Evolutionary conservation across 805 yeast species (phyloP).

Genomic region (Brettanomyces nanus): DNA sequence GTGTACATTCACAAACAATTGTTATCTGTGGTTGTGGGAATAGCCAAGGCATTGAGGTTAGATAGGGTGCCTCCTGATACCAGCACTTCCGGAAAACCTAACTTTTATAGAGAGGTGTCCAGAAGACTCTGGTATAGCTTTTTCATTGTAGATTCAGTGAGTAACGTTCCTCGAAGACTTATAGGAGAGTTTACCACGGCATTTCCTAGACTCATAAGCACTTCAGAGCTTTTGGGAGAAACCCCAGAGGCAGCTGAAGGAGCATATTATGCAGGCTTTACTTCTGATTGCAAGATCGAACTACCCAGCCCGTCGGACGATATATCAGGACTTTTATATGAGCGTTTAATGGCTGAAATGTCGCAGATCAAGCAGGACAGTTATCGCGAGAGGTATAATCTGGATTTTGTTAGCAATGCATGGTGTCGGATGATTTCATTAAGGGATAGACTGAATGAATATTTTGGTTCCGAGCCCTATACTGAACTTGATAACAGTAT

Average conservation of each 20-base stretch:
- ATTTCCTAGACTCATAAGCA: conserved; percentile 14
- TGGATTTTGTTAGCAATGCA: conserved; percentile 6
- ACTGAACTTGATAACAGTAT: not conserved
- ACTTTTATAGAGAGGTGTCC: conserved; percentile 14
- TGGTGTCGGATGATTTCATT: conserved; percentile 12
- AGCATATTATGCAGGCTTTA: not conserved
- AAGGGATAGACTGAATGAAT: conserved; percentile 6
- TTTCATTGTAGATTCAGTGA: conserved; percentile 18
- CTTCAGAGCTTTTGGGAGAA: conserved; percentile 5
- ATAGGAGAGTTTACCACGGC: conserved; percentile 14
- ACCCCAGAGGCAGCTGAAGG: not conserved
- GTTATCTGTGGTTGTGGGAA: conserved; percentile 13
- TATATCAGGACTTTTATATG: conserved; percentile 3
- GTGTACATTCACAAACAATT: conserved; percentile 16
- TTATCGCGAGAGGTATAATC: not conserved
- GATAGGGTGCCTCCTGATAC: conserved; percentile 8
- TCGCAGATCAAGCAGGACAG: conserved; percentile 3
- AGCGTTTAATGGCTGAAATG: conserved; percentile 1
- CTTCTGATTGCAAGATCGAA: not conserved
- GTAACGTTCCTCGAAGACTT: conserved; percentile 17
- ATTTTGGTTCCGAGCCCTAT: conserved; percentile 2
- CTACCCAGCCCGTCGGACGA: conserved; percentile 1
- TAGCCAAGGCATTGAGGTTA: conserved; percentile 10
- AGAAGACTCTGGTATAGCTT: conserved; percentile 20
- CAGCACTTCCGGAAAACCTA: conserved; percentile 3